Evolutionary conservation across 371 early-diverging fungal genomes (phyloP).

Genomic region (Mortierella sp.): DNA sequence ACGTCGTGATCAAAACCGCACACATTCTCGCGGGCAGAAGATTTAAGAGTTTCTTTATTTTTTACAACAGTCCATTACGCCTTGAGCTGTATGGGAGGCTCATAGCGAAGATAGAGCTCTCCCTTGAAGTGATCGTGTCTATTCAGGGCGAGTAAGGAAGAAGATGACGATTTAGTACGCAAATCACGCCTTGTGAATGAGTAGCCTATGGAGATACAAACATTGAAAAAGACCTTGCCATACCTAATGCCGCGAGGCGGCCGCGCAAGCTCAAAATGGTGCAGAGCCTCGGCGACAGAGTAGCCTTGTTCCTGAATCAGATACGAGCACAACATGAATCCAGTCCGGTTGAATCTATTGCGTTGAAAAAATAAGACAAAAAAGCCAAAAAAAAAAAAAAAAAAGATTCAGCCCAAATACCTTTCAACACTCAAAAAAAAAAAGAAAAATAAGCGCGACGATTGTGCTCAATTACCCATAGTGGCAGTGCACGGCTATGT

Average conservation of each 20-base stretch:
- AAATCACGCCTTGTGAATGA: not conserved
- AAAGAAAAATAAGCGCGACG: not conserved
- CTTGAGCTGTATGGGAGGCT: conserved; percentile 39
- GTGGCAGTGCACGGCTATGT: conserved; percentile 83
- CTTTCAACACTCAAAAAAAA: not conserved
- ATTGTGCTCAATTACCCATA: conserved; percentile 70
- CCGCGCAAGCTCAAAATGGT: conserved; percentile 71
- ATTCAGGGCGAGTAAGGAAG: not conserved
- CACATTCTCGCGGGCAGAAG: no score
- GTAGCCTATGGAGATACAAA: not conserved
- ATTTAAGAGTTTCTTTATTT: no score
- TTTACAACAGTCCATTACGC: not conserved
- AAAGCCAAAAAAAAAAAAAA: no score
- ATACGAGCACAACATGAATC: conserved; percentile 79
- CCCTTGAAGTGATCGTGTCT: conserved; percentile 77
- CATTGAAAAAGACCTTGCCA: not conserved
- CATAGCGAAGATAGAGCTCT: conserved; percentile 74
- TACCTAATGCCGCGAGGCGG: conserved; percentile 77
- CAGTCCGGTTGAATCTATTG: conserved; percentile 75
- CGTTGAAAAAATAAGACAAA: not conserved
- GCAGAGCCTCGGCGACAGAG: conserved; percentile 71
- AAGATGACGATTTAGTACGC: not conserved
- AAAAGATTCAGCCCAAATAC: not conserved
- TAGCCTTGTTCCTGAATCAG: conserved; percentile 72
- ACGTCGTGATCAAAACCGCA: no score